Evolutionary conservation across 176 grass and related monocot genomes (phyloP), one percentile per base, ranked within the genome.

Genomic region (Triticum dicoccoides): DNA sequence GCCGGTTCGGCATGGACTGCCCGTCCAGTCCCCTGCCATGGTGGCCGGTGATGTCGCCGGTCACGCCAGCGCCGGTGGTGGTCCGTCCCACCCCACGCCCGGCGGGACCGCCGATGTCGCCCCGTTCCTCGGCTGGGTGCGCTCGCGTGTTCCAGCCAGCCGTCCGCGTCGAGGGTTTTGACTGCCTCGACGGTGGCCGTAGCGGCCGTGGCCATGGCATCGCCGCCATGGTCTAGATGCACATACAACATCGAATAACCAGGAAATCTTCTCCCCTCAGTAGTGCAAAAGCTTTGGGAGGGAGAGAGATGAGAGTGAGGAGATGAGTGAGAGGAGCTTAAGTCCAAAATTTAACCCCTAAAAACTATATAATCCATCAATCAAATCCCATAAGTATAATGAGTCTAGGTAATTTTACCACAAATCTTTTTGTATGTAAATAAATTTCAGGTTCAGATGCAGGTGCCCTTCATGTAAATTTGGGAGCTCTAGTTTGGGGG

Each of bases 151-250:
- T 92, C 86, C 82, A 91, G 86, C 93, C 93, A 45, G 93, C 96
- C 2, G 82, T 98, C 12, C 91, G 93, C 69, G 68, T 98, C 24
- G 96, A 98, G 93, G 96, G 96, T 91, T 98, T 98, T 94, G 92
- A 98, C 84, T 98, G 96, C 93, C 93, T 98, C 97, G 90, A 97
- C 64, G 58, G 85, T 10, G 66, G 76, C 47, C 89, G 85, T 88
- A 67, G 91, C 32, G 65, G 87, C 59, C 86, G 88, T 8, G 82
- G 91, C 89, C 94, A 88, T 82, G 88, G 93, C 92, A 96, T 98
- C 82, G 83, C 92, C 29, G 93, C 93, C 76, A 87, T 94, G 91
- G 95, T 91, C 82, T 98, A 92, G 86, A 66, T 79, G 86, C 73
- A 81, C 91, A 96, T 90, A 90, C 80, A 78, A 68, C 79, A 80